Percentiles rank a stretch among this genome's conserved stretches.
These are phyloP conservation scores for Phytopythium aichiense DNA, from an alignment of 352 stramenopile species.

Conservation along the genomic window DNA sequence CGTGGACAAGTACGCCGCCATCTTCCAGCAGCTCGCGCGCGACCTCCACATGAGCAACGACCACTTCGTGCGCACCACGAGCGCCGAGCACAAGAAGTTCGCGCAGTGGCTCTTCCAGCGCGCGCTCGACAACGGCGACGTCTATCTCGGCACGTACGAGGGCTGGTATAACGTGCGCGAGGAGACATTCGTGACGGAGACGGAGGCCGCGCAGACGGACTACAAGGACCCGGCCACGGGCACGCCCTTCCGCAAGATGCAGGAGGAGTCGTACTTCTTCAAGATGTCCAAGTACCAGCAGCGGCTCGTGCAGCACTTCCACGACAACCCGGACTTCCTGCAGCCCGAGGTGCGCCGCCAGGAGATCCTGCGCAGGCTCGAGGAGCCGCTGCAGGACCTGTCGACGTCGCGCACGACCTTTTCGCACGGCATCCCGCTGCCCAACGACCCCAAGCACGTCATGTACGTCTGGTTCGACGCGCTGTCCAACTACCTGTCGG, in stretches of 20 bases:
- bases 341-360: constrained; percentile 94
- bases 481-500: constrained; percentile 98
- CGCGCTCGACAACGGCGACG: constrained; percentile 90
- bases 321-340: constrained; percentile 94
- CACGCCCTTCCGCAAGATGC: constrained; percentile 94
- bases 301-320: constrained; percentile 93
- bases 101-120: constrained; percentile 94
- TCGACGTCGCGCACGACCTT: constrained; percentile 98
- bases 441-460: constrained; percentile 94
- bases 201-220: constrained; percentile 92
- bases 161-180: constrained; percentile 99
- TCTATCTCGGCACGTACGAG: constrained; percentile 97
- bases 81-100: constrained; percentile 92
- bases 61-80: constrained; percentile 96
- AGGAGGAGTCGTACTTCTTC: constrained; percentile 99
- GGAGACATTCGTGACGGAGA: constrained; percentile 98
- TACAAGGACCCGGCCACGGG: constrained; percentile 95
- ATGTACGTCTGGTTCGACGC: constrained; percentile 99
- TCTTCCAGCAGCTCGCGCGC: constrained; percentile 85
- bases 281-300: constrained; percentile 98
- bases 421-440: constrained; percentile 91
- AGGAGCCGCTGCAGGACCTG: constrained; percentile 94
- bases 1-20: constrained; percentile 92
- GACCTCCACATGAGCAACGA: constrained; percentile 88
- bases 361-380: constrained; percentile 91